Base-by-base conservation (phyloP, 2,329 filamentous ascomycete genomes). In the Berkeleyomyces basicola region DNA sequence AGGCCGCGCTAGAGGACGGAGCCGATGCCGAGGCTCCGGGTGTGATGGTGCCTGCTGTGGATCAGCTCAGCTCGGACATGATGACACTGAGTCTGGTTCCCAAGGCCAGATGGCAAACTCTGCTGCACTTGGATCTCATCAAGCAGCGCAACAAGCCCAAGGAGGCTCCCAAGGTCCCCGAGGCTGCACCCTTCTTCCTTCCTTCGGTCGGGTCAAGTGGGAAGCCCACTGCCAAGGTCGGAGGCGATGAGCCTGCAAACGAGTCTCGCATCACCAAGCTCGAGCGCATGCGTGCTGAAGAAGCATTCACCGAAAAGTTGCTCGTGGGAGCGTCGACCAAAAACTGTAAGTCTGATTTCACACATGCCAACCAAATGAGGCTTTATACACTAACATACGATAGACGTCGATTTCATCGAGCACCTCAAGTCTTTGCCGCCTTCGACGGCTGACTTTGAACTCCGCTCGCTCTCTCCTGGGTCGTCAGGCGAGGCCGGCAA, bases 111-210 rank as follows among this genome's bases (percentile, higher is more conserved):
- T 99, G 93, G 93, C 92, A 97, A 73, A 96, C 90, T 0, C 78
- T 99, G 11, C 78, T 99, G 37, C 89, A 99, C 72, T 80, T 99
- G 2, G 93, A 99, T 70, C 76, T 90, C 36, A 96, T 99, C 71
- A 88, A 91, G 75, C 83, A 90, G 73, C 87, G 93, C 65, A 99
- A 99, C 74, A 95, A 93, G 73, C 93, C 95, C 0, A 91, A 84
- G 67, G 90, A 96, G 72, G 83, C 91, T 0, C 91, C 91, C 14
- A 96, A 96, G 74, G 82, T 84, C 5, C 93, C 93, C 0, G 89
- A 96, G 71, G 95, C 95, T 70, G 92, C 92, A 0, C 95, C 93
- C 0, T 97, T 97, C 78, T 97, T 97, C 78, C 78, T 97, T 3
- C 89, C 90, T 0, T 86, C 86, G 0, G 76, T 86, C 31, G 64